Evolutionary conservation across 805 yeast species (phyloP).

Genomic region (Pichia phayaonensis): DNA sequence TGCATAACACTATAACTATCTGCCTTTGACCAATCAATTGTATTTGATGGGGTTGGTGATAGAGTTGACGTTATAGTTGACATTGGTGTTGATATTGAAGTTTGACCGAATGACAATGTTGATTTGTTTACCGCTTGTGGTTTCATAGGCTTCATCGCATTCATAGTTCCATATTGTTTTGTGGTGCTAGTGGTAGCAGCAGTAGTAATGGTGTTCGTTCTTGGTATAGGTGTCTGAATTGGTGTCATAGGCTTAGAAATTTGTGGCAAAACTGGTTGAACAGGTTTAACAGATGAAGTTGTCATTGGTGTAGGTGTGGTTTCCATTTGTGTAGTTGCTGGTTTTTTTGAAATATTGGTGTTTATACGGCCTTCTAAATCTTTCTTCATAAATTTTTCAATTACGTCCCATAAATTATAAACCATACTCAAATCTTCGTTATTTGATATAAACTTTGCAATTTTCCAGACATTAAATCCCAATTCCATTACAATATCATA

Average conservation of each 20-base stretch:
- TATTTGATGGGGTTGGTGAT: neutral
- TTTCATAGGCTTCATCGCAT: neutral
- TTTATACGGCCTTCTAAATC: slow-evolving; percentile 3
- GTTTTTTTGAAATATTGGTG: neutral
- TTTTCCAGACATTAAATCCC: slow-evolving; percentile 30
- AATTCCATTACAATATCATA: slow-evolving; percentile 26
- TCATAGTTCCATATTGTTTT: neutral
- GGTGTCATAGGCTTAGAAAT: neutral
- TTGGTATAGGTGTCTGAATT: neutral
- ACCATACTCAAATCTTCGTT: slow-evolving; percentile 18
- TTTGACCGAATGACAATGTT: slow-evolving; percentile 3
- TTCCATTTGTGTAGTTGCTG: neutral
- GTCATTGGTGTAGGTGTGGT: neutral
- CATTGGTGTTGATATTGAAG: neutral
- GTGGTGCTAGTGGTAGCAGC: neutral
- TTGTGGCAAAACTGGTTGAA: neutral
- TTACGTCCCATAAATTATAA: slow-evolving; percentile 10
- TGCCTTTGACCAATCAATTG: slow-evolving; percentile 9
- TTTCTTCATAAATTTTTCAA: slow-evolving; percentile 12
- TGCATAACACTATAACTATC: slow-evolving; percentile 6
- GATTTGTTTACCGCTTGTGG: neutral
- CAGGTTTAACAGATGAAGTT: neutral
- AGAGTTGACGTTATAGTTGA: neutral
- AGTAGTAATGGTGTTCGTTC: neutral
- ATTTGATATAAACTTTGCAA: slow-evolving; percentile 19